Conservation (phyloP, 1,284 basidiomycete genomes). For the Ustilago vetiveriae region DNA sequence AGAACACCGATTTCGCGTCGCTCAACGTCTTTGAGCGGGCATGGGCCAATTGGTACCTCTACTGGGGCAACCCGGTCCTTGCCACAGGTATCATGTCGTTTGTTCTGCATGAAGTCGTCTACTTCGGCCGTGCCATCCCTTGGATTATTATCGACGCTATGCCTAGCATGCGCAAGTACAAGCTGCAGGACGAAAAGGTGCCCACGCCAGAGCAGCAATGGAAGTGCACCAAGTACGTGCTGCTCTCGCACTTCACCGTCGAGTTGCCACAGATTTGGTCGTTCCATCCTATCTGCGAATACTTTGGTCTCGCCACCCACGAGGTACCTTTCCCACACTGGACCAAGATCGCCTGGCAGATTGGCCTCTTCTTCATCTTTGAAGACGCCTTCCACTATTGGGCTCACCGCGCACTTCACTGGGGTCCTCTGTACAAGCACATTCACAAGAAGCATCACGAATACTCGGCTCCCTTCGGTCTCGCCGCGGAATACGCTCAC, state of each 20-base stretch:
- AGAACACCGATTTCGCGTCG: constrained; percentile 47
- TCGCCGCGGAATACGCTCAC: constrained; percentile 97
- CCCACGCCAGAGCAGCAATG: constrained; percentile 86
- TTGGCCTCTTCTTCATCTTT: constrained; percentile 92
- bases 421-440: constrained; percentile 90
- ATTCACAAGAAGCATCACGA: constrained; percentile 96
- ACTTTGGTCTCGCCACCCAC: constrained; percentile 89
- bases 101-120: constrained; percentile 91
- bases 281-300: constrained; percentile 92
- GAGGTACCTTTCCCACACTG: constrained; percentile 84
- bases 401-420: constrained; percentile 90
- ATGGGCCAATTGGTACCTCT: constrained; percentile 69
- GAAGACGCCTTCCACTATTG: constrained; percentile 87
- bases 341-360: constrained; percentile 73
- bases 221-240: constrained; percentile 93
- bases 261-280: constrained; percentile 95
- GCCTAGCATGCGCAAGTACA: constrained; percentile 93
- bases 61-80: constrained; percentile 80
- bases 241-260: constrained; percentile 94
- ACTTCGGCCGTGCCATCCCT: constrained; percentile 93
- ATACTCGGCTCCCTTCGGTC: constrained; percentile 94
- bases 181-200: constrained; percentile 83
- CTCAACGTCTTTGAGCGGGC: constrained; percentile 59
- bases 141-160: constrained; percentile 96
- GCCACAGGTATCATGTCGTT: constrained; percentile 96